Evolutionary conservation across 2,329 filamentous ascomycete species (phyloP).

Genomic region (Fusarium sororula): DNA sequence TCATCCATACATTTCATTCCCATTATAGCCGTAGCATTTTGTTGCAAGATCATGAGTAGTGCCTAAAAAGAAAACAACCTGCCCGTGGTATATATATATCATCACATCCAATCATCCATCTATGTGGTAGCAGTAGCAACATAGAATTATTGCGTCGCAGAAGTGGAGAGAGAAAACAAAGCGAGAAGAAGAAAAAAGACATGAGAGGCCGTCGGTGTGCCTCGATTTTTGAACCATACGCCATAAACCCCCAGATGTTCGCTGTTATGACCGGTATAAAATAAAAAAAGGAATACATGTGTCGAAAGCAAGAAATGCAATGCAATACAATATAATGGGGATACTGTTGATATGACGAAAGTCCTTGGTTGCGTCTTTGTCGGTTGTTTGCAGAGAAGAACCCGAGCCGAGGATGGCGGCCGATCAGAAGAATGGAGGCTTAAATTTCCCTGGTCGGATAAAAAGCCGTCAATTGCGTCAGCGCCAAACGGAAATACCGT

Average conservation of each 20-base stretch:
- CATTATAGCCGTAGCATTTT: not conserved
- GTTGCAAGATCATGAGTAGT: not conserved
- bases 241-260: constrained; percentile 26
- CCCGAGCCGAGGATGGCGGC: constrained; percentile 7
- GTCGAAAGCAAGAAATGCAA: not conserved
- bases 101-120: constrained; percentile 17
- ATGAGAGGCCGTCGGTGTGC: not conserved
- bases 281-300: not conserved
- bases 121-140: constrained; percentile 3
- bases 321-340: not conserved
- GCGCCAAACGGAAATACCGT: constrained; percentile 5
- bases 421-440: not conserved
- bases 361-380: not conserved
- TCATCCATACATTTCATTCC: constrained; percentile 11
- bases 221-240: constrained; percentile 18
- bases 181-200: not conserved
- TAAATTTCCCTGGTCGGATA: not conserved
- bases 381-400: constrained; percentile 13
- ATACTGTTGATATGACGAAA: constrained; percentile 16
- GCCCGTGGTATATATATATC: constrained; percentile 29
- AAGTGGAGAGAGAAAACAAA: constrained; percentile 10
- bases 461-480: not conserved
- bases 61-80: not conserved
- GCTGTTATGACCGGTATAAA: not conserved
- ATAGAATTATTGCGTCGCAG: constrained; percentile 7